Percentiles rank a stretch among this genome's conserved stretches.
These are phyloP conservation scores for Picea abies DNA, from an alignment of 83 land plant genomes.

Conservation along the genomic window DNA sequence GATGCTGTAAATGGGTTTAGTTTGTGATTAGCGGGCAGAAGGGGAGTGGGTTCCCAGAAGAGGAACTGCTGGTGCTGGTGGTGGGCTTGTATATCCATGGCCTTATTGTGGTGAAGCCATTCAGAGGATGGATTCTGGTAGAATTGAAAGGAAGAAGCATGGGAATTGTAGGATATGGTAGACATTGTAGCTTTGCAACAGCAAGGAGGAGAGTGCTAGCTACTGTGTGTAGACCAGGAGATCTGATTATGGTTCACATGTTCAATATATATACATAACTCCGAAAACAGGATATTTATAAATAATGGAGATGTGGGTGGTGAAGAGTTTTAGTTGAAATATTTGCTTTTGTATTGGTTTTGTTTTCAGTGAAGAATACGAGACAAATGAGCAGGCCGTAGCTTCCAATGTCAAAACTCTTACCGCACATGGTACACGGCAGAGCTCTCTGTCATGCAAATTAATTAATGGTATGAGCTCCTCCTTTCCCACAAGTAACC, in stretches of 20 bases:
- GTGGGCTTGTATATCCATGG: background rate
- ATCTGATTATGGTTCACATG: background rate
- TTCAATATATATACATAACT: background rate
- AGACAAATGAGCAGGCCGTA: background rate
- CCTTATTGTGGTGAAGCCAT: conserved; percentile 9
- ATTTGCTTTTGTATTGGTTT: background rate
- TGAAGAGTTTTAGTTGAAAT: background rate
- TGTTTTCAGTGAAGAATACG: background rate
- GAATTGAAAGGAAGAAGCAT: background rate
- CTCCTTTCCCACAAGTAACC: conserved; percentile 10
- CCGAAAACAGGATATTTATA: background rate
- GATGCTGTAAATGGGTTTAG: background rate
- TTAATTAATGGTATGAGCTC: background rate
- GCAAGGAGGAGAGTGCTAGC: background rate
- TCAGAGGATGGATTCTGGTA: conserved; percentile 12
- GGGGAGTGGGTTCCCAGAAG: conserved; percentile 8
- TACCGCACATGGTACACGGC: background rate
- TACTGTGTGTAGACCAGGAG: background rate
- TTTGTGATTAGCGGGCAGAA: background rate
- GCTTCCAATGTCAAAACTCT: conserved; percentile 9
- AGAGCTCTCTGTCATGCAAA: conserved; percentile 7
- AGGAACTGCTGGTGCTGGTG: conserved; percentile 2
- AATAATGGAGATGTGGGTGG: background rate
- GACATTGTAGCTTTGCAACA: conserved; percentile 1
- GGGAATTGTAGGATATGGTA: conserved; percentile 10